Base-by-base conservation (phyloP, 352 stramenopile species). In the Phytophthora ohioensis region DNA sequence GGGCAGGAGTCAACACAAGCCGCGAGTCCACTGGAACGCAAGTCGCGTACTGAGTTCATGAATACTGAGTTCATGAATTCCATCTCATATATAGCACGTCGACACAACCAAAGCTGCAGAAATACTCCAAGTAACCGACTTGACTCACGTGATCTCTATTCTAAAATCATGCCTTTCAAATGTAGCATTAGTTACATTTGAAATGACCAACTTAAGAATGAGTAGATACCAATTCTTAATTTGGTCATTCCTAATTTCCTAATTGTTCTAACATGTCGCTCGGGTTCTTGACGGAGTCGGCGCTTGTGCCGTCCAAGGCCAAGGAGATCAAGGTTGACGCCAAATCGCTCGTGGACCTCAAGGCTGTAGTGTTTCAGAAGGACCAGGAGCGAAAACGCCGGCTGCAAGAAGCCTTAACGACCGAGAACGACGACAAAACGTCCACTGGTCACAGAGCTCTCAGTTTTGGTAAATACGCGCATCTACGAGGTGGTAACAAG, bases 211-310 rank as follows among this genome's bases (percentile, higher is more conserved):
- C 2, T 27, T 27, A 27, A 27, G 21, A 27, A 27, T 27, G 21
- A 27, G 21, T 2, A 27, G 21, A 2, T 27, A 27, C 21, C 21
- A 27, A 27, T 27, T 27, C 1, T 27, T 27, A 27, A 27, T 27
- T 27, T 27, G 21, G 21, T 27, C 21, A 3, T 47, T 21, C 41
- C 21, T 47, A 47, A 47, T 47, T 17, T 27, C 21, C 7, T 15
- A 49, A 49, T 32, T 10, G 15, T 5, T 48, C 42, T 38, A 65
- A 3, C 27, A 97, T 97, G 91, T 97, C 90, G 67, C 82, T 98
- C 8, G 92, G 92, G 47, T 98, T 97, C 75, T 72, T 98, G n/a
- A 97, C 92, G 3, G 91, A 98, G 83, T 96, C 87, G 60, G 92
- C 92, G 57, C 88, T 98, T 45, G 76, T 98, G 76, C 92, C 91